Evolutionary conservation across 2,329 filamentous ascomycete species (phyloP).

Genomic region (Claviceps sp.): DNA sequence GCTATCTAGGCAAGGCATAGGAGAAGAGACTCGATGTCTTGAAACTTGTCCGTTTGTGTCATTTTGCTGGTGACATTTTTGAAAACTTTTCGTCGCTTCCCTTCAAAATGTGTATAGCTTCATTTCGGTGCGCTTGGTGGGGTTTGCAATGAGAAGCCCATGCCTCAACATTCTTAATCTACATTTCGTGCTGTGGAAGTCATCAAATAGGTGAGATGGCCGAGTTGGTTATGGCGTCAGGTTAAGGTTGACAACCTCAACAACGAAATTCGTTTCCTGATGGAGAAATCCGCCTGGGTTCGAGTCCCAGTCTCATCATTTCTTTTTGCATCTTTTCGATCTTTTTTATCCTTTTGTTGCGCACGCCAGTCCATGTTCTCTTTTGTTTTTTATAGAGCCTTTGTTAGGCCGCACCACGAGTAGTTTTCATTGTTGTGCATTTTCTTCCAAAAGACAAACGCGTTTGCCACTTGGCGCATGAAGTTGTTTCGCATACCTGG

Average conservation of each 20-base stretch:
- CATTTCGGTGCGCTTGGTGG: not conserved
- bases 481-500: too few species aligned
- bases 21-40: too few species aligned
- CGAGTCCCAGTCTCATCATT: not conserved
- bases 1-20: too few species aligned
- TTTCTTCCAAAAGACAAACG: too few species aligned
- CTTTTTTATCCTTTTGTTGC: not conserved
- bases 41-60: too few species aligned
- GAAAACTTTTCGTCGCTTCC: not conserved
- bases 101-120: not conserved
- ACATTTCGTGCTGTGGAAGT: accelerated
- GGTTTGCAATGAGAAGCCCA: too few species aligned
- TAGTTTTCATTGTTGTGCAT: too few species aligned
- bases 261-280: not conserved
- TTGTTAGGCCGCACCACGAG: too few species aligned
- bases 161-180: accelerated
- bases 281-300: not conserved
- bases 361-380: too few species aligned
- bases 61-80: too few species aligned
- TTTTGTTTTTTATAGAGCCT: too few species aligned
- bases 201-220: slow-evolving; percentile 1
- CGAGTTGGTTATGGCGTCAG: slow-evolving; percentile 20
- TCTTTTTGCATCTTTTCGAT: not conserved
- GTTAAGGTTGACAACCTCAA: slow-evolving; percentile 19
- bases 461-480: too few species aligned